Evolutionary conservation across 208 protist species (phyloP).

Genomic region (Strigomonas oncopelti): DNA sequence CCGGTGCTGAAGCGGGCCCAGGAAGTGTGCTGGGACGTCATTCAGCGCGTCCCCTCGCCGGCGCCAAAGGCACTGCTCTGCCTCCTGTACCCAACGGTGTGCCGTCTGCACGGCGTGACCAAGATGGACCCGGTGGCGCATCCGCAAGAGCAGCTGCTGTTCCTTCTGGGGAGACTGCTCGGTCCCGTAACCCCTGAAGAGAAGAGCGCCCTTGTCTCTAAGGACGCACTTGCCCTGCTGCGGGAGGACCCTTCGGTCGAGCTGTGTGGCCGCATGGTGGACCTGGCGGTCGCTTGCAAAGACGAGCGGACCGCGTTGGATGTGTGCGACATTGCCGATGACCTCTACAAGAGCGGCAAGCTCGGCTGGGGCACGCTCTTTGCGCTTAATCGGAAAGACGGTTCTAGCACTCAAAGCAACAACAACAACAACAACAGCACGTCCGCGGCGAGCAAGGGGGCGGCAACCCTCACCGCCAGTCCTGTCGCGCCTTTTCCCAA

Average conservation of each 20-base stretch:
- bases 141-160: constrained; percentile 74
- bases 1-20: constrained; percentile 45
- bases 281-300: constrained; percentile 41
- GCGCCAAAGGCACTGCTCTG: constrained; percentile 48
- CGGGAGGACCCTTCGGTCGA: constrained; percentile 62
- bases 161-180: constrained; percentile 47
- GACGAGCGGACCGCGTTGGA: constrained; percentile 65
- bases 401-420: neutral
- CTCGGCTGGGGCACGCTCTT: constrained; percentile 68
- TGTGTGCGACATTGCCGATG: constrained; percentile 63
- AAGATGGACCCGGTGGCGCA: constrained; percentile 24
- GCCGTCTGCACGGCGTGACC: constrained; percentile 34
- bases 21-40: constrained; percentile 47
- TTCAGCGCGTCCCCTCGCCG: constrained; percentile 34
- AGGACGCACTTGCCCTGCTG: constrained; percentile 51
- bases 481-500: constrained; percentile 20
- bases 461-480: neutral
- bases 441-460: neutral
- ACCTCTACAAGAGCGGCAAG: constrained; percentile 58
- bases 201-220: constrained; percentile 35
- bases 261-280: constrained; percentile 69
- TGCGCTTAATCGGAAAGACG: neutral
- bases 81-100: constrained; percentile 48
- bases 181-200: constrained; percentile 37
- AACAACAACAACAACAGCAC: neutral